These are phyloP conservation scores for Phanerodontia chrysosporium DNA, from an alignment of 768 basidiomycete species.

Conservation along the genomic window DNA sequence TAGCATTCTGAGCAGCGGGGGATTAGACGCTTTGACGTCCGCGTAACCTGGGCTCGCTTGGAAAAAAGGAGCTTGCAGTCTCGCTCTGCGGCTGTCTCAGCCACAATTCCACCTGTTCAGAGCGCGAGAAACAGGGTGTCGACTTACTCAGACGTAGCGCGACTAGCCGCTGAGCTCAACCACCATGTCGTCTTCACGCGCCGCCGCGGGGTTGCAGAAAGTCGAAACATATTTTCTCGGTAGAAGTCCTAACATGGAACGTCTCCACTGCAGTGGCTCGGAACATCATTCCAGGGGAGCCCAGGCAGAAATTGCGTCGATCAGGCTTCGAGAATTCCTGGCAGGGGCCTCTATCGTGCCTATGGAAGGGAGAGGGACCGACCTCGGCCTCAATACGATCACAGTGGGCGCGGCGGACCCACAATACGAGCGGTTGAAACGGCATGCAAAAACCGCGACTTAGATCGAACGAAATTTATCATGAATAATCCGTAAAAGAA, in stretches of 20 bases:
- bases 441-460: background rate
- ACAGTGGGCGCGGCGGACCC: background rate
- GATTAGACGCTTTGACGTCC: slow-evolving; percentile 6
- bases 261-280: slow-evolving; percentile 21
- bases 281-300: slow-evolving; percentile 5
- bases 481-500: background rate
- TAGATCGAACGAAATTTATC: background rate
- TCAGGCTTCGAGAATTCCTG: slow-evolving; percentile 12
- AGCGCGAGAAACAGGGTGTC: background rate
- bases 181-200: background rate
- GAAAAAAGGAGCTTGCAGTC: background rate
- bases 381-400: background rate
- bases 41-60: background rate
- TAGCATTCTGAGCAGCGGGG: slow-evolving; percentile 18
- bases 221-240: slow-evolving; percentile 1
- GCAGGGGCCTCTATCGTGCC: background rate
- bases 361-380: background rate
- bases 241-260: background rate
- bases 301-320: slow-evolving; percentile 7
- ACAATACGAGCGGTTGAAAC: background rate
- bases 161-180: slow-evolving; percentile 9
- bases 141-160: background rate
- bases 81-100: background rate
- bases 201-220: slow-evolving; percentile 11
- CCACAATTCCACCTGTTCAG: background rate